phyloP scores from a whole-genome alignment of 2,329 filamentous ascomycete species.

The Escovopsis sp. region DNA sequence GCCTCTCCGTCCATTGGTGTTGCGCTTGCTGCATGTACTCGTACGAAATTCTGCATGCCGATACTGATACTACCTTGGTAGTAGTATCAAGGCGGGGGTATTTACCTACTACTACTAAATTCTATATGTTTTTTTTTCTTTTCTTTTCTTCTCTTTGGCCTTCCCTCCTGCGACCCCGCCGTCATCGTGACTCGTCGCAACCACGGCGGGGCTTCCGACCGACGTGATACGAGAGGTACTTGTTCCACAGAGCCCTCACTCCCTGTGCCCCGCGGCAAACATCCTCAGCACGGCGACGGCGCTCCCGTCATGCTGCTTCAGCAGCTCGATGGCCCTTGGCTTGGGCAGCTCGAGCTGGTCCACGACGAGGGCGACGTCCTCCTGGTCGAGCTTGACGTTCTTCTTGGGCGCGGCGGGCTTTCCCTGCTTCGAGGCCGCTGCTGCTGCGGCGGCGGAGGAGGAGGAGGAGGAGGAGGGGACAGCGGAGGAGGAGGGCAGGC shows the following conservation, averaged over 20 bases:
- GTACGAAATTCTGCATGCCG: too few species aligned
- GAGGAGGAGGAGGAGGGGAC: conserved; percentile 18
- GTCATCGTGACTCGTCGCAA: too few species aligned
- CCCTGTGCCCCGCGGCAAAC: conserved; percentile 22
- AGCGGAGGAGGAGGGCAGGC: conserved; percentile 23
- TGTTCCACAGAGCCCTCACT: too few species aligned
- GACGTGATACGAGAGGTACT: too few species aligned
- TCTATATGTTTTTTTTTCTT: neutral
- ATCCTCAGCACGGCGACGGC: conserved; percentile 51
- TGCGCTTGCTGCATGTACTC: too few species aligned
- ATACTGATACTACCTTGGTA: too few species aligned
- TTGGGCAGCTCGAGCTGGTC: conserved; percentile 61
- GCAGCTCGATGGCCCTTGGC: conserved; percentile 56
- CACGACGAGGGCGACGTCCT: conserved; percentile 56
- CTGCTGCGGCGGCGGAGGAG: conserved; percentile 9
- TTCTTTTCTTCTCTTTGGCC: neutral
- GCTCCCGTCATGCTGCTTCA: conserved; percentile 58
- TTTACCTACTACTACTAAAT: too few species aligned
- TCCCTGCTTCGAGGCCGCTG: conserved; percentile 6
- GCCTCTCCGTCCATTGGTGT: too few species aligned
- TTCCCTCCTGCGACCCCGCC: neutral
- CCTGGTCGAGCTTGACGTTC: conserved; percentile 59
- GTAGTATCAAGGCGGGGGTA: too few species aligned
- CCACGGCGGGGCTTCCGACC: too few species aligned
- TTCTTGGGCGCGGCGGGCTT: conserved; percentile 26